A percentile compares a stretch with the other conserved stretches of the same genome.
These are phyloP conservation scores for Saccharomycopsis hybrid DNA, from an alignment of 1,139 yeast species.

Conservation along the genomic window DNA sequence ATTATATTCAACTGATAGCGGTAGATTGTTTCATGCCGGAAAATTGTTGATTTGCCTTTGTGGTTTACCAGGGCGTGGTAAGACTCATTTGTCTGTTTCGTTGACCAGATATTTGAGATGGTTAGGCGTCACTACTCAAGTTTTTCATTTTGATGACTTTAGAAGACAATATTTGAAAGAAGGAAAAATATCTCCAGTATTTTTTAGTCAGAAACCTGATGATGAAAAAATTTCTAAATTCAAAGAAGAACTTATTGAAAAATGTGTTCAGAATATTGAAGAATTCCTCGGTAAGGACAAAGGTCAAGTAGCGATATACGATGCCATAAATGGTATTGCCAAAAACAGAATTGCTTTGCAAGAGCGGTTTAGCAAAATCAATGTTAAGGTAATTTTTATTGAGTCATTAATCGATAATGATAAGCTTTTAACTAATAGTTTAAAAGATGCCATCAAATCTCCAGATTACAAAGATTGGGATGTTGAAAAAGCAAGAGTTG, in stretches of 20 bases:
- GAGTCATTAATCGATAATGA: constrained; percentile 82
- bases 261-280: constrained; percentile 64
- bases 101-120: constrained; percentile 88
- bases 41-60: constrained; percentile 83
- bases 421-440: constrained; percentile 62
- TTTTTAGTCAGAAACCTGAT: constrained; percentile 53
- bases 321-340: constrained; percentile 84
- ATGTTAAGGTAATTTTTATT: constrained; percentile 76
- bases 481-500: constrained; percentile 52
- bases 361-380: constrained; percentile 45
- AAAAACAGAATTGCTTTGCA: constrained; percentile 57
- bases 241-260: constrained; percentile 53
- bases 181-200: constrained; percentile 57
- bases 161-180: constrained; percentile 47
- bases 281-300: constrained; percentile 64
- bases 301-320: constrained; percentile 95
- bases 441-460: constrained; percentile 78
- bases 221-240: constrained; percentile 47
- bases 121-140: constrained; percentile 89
- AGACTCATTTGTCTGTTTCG: constrained; percentile 87
- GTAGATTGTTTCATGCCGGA: constrained; percentile 91
- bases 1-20: constrained; percentile 83
- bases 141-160: constrained; percentile 90
- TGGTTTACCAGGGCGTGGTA: constrained; percentile 95
- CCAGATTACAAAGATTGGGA: constrained; percentile 84